These are phyloP conservation scores for Asterella californica DNA, from an alignment of 225 moss, liverwort and hornwort species.

Conservation along the genomic window DNA sequence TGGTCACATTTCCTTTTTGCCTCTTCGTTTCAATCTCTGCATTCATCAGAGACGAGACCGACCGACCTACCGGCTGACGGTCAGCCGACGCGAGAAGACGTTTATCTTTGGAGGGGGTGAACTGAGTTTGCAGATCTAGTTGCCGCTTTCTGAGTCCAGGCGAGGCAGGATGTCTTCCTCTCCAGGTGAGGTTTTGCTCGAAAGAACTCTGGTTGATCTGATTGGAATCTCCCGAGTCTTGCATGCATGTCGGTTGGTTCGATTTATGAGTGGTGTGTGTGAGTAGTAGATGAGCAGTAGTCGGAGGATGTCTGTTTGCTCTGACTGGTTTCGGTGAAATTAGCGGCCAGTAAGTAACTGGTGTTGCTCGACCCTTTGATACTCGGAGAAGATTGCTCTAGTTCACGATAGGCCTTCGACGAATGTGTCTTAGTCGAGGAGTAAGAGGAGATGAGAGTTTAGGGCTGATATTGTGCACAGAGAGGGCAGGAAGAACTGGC, in stretches of 20 bases:
- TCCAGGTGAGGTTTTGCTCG: conserved; percentile 7
- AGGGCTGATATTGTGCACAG: background rate
- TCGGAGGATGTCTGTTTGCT: background rate
- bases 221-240: background rate
- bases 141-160: conserved; percentile 9
- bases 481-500: background rate
- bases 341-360: background rate
- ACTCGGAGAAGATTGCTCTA: background rate
- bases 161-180: conserved; percentile 25
- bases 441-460: background rate
- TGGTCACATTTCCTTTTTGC: background rate
- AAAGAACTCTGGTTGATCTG: background rate
- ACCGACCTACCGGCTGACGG: background rate
- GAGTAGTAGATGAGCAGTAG: background rate
- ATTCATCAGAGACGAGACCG: background rate
- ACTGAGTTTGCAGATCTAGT: conserved; percentile 20
- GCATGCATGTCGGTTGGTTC: background rate
- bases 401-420: background rate
- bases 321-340: background rate
- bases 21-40: background rate
- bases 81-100: background rate
- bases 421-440: background rate
- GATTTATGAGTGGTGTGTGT: background rate
- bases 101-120: background rate
- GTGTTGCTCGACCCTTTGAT: background rate